Evolutionary conservation across 306 rosid species (phyloP), one percentile per base, ranked within the genome.

Genomic region (Corylus heterophylla): DNA sequence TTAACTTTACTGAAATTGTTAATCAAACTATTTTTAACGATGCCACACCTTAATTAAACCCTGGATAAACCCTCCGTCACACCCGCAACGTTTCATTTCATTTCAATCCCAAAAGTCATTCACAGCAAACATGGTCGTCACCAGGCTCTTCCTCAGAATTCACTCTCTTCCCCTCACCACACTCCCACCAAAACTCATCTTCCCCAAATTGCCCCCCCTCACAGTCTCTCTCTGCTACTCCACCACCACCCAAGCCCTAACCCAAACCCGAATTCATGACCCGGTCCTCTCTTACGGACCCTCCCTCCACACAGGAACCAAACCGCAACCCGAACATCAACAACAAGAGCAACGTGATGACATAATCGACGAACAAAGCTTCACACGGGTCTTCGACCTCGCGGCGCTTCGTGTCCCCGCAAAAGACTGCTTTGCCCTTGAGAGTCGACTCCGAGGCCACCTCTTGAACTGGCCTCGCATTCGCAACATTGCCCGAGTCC

Each of bases 381-480:
- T 95, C 90, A 80, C 87, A 3, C 81, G 98, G 61, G 76, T 89
- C 76, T 95, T 87, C 84, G 71, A 89, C 48, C 64, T 93, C 69
- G 82, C 94, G 25, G 99, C 98, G 12, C 91, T 92, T 63, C 95
- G 99, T 9, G 94, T 91, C 71, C 96, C 97, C 48, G 80, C 97
- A 50, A 67, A 85, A 56, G 85, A 90, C 56, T 92, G 99, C 84
- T 86, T 81, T 80, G 76, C 89, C 63, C 90, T 95, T 45, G 99
- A 95, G 82, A 72, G 51, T 75, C 91, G 91, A 63, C 90, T 92
- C 82, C 93, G 99, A 0, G 98, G 99, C 22, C 99, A 95, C 85
- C 91, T 92, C 68, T 84, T 95, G 81, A 95, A 95, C 78, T 95
- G 99, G 99, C 97, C 99, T 13, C 96, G 99, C 42, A 45, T 95